Evolutionary conservation across 495 filamentous ascomycete genomes (phyloP).

Genomic region (Jackrogersella multiformis): DNA sequence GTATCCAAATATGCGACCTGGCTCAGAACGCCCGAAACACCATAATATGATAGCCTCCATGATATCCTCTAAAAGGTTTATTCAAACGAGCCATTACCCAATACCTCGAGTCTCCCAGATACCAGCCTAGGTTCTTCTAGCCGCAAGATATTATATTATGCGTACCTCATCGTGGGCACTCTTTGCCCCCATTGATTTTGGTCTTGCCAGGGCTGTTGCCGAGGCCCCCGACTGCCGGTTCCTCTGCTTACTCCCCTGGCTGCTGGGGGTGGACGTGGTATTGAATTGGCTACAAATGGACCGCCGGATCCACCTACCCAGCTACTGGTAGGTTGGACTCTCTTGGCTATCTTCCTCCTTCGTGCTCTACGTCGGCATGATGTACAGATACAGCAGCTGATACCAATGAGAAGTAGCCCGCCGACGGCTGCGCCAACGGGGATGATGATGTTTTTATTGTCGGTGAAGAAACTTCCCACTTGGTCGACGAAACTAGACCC

Average conservation of each 20-base stretch:
- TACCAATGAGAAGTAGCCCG: conserved; percentile 68
- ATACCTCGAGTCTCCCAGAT: conserved; percentile 39
- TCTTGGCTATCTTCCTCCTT: conserved; percentile 38
- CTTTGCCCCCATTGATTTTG: conserved; percentile 26
- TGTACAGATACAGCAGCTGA: conserved; percentile 67
- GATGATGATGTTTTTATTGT: conserved; percentile 79
- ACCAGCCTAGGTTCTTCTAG: conserved; percentile 37
- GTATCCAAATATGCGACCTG: conserved; percentile 16
- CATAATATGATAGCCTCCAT: conserved; percentile 29
- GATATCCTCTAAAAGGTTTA: conserved; percentile 21
- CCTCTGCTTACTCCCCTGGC: conserved; percentile 18
- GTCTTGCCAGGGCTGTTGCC: conserved; percentile 37
- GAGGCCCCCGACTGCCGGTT: conserved; percentile 10
- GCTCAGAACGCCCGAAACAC: conserved; percentile 35
- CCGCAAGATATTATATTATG: conserved; percentile 23
- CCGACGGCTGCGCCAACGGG: conserved; percentile 75
- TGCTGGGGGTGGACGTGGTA: conserved; percentile 20
- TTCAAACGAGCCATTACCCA: background rate
- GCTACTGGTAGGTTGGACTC: conserved; percentile 34
- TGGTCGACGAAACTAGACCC: conserved; percentile 69
- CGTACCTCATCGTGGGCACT: conserved; percentile 37
- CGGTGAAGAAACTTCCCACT: conserved; percentile 70
- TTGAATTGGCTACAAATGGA: conserved; percentile 11
- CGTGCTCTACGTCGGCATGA: conserved; percentile 59
- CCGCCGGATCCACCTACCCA: conserved; percentile 41